Evolutionary conservation across 1,139 yeast species (phyloP).

Genomic region (Blastobotrys capitulatus): DNA sequence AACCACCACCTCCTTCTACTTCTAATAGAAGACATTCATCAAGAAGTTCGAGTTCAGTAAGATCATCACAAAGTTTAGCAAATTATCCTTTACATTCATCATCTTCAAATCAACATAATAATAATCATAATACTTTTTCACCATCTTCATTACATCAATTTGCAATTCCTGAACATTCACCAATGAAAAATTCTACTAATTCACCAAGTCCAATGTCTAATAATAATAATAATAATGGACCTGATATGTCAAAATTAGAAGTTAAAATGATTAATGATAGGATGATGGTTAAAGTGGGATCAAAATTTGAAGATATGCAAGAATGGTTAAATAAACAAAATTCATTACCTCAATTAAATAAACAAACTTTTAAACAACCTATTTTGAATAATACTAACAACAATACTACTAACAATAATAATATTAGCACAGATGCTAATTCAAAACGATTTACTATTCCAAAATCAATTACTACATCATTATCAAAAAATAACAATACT

Average conservation of each 20-base stretch:
- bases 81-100: not conserved
- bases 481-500: not conserved
- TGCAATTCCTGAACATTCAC: not conserved
- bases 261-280: conserved; percentile 29
- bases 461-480: not conserved
- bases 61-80: not conserved
- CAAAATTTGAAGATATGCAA: conserved; percentile 30
- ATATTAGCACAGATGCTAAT: not conserved
- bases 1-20: not conserved
- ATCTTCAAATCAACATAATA: not conserved
- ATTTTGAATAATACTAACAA: not conserved
- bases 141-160: not conserved
- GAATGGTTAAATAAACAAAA: conserved; percentile 29
- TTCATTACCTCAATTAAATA: not conserved
- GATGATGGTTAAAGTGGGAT: conserved; percentile 29
- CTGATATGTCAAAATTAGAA: conserved; percentile 14
- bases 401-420: not conserved
- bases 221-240: not conserved
- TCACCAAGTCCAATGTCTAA: too few relatives aligned
- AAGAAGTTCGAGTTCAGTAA: not conserved
- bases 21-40: not conserved
- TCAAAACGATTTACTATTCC: not conserved
- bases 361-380: not conserved
- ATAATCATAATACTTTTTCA: not conserved
- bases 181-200: not conserved